Conservation (phyloP, 495 filamentous ascomycete genomes). For the Penicillium daleae region DNA sequence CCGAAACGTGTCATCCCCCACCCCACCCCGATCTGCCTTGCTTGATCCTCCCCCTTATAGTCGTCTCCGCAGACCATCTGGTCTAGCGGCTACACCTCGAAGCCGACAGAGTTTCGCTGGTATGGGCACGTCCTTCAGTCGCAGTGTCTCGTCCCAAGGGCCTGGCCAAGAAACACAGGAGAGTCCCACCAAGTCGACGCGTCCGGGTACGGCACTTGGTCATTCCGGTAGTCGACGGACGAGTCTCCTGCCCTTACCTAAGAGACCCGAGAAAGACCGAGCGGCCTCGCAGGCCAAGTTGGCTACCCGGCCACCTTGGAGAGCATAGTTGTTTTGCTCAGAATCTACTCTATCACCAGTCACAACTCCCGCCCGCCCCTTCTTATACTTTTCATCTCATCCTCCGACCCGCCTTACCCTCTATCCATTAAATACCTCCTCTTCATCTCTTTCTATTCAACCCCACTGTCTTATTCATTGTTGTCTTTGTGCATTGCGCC, state of each 20-base stretch:
- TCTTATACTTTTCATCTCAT: constrained; percentile 6
- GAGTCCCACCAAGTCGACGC: constrained; percentile 40
- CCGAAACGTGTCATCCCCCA: constrained; percentile 38
- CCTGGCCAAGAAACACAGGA: constrained; percentile 28
- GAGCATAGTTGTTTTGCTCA: constrained; percentile 25
- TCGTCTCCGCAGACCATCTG: constrained; percentile 41
- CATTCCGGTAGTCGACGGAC: constrained; percentile 50
- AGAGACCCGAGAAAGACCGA: constrained; percentile 36
- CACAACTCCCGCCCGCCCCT: not conserved
- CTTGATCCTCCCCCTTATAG: constrained; percentile 48
- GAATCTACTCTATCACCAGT: not conserved
- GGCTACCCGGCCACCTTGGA: constrained; percentile 45
- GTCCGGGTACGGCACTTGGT: constrained; percentile 51
- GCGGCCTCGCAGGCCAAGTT: constrained; percentile 35
- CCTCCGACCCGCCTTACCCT: constrained; percentile 3
- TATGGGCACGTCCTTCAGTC: constrained; percentile 32
- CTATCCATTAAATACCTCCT: constrained; percentile 3
- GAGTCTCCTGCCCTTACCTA: constrained; percentile 54
- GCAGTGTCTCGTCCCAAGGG: constrained; percentile 38
- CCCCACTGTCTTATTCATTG: constrained; percentile 12
- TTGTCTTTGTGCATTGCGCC: constrained; percentile 21
- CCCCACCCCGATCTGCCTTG: constrained; percentile 32
- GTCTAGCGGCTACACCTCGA: constrained; percentile 39
- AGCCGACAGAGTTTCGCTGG: constrained; percentile 51
- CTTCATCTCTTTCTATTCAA: constrained; percentile 17